These are phyloP conservation scores for Lactifluus piperatus DNA, from an alignment of 768 basidiomycete genomes.

Conservation along the genomic window DNA sequence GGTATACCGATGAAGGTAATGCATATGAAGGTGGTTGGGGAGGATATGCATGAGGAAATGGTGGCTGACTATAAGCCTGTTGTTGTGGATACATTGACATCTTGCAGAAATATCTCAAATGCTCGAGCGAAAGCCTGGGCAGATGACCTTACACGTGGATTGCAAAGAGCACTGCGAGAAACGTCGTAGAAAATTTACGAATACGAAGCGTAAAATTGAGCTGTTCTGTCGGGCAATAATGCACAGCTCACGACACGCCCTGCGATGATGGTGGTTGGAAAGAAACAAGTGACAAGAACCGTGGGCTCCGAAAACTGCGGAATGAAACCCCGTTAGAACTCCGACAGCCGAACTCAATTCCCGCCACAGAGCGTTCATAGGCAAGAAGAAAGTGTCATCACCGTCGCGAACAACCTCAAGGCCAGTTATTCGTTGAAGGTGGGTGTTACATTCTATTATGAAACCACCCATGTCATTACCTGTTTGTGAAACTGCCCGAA, in stretches of 20 bases:
- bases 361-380: slow-evolving; percentile 16
- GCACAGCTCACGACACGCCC: slow-evolving; percentile 19
- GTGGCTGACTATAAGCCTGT: slow-evolving; percentile 44
- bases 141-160: slow-evolving; percentile 14
- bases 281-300: slow-evolving; percentile 6
- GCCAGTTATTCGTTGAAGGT: slow-evolving; percentile 26
- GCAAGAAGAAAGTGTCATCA: slow-evolving; percentile 16
- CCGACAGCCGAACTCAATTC: slow-evolving; percentile 20
- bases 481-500: neutral
- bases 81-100: slow-evolving; percentile 55
- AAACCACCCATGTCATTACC: neutral
- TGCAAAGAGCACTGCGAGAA: slow-evolving; percentile 7
- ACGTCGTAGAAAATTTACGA: slow-evolving; percentile 11
- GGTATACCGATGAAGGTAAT: slow-evolving; percentile 35
- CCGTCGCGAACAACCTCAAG: slow-evolving; percentile 28
- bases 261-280: slow-evolving; percentile 21
- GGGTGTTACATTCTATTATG: slow-evolving; percentile 19
- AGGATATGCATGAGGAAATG: slow-evolving; percentile 23
- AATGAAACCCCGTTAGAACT: slow-evolving; percentile 13
- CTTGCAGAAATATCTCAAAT: slow-evolving; percentile 21
- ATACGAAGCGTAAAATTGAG: slow-evolving; percentile 13
- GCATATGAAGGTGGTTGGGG: slow-evolving; percentile 41
- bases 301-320: neutral
- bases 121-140: slow-evolving; percentile 12
- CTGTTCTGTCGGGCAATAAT: slow-evolving; percentile 13